Percentiles rank a stretch among this genome's conserved stretches.
Evolutionary conservation across 1,284 basidiomycete genomes (phyloP).

Genomic region (Tremellales sp.): DNA sequence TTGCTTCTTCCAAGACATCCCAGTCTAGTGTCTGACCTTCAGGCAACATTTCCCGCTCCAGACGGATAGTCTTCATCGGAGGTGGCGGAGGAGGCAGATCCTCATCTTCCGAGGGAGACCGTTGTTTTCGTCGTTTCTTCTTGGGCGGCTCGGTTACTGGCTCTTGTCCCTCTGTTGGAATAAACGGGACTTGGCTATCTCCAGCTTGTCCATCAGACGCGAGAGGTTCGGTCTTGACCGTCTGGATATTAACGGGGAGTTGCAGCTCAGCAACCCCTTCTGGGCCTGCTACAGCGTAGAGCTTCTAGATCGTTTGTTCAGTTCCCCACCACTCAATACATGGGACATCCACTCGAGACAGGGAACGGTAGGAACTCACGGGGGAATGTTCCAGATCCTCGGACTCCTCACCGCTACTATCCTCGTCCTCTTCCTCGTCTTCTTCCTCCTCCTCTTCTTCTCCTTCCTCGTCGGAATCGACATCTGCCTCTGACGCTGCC

Average conservation of each 20-base stretch:
- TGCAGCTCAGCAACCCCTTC: constrained; percentile 6
- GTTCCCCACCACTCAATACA: too few relatives aligned
- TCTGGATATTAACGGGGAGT: neutral
- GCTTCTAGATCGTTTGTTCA: constrained; percentile 17
- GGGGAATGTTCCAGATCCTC: constrained; percentile 20
- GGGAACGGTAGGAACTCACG: constrained; percentile 7
- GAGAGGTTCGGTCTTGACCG: constrained; percentile 14
- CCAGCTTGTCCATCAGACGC: constrained; percentile 2
- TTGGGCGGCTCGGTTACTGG: constrained; percentile 30
- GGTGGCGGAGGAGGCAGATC: constrained; percentile 42
- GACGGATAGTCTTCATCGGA: constrained; percentile 42
- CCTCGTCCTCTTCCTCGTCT: constrained; percentile 35
- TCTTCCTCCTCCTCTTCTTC: constrained; percentile 62
- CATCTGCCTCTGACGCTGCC: constrained; percentile 56
- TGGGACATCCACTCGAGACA: neutral
- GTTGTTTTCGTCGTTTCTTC: constrained; percentile 30
- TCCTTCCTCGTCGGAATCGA: constrained; percentile 72
- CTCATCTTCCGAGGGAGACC: constrained; percentile 35
- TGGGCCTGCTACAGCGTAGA: constrained; percentile 14
- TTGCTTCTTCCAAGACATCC: constrained; percentile 38
- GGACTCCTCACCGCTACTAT: constrained; percentile 12
- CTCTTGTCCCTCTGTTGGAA: constrained; percentile 4
- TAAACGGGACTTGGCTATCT: neutral
- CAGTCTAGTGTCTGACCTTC: constrained; percentile 30
- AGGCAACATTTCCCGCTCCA: constrained; percentile 20